Conservation (phyloP, 73 alveolate genomes). For the Tetrahymena elliotti region DNA sequence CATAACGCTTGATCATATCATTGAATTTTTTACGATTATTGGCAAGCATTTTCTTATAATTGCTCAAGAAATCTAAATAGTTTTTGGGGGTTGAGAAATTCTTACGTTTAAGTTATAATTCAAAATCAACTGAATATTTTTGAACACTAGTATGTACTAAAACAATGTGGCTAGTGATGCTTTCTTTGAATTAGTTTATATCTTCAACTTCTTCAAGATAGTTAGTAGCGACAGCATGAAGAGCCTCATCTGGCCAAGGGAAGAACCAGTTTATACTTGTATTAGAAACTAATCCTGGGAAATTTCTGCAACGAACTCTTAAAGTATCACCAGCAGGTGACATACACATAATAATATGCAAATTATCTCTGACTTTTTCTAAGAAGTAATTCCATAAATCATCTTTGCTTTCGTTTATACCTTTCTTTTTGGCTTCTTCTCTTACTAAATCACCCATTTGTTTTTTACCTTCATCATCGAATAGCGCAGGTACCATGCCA, state of each 20-base stretch:
- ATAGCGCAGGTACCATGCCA: conserved; percentile 98
- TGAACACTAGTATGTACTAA: conserved; percentile 77
- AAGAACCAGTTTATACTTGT: conserved; percentile 92
- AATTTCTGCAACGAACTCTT: conserved; percentile 93
- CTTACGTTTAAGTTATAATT: conserved; percentile 81
- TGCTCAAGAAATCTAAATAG: conserved; percentile 89
- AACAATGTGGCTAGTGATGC: conserved; percentile 82
- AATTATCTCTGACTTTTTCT: conserved; percentile 81
- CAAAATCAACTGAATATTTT: conserved; percentile 84
- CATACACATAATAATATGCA: conserved; percentile 96
- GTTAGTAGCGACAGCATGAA: conserved; percentile 86
- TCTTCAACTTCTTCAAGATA: conserved; percentile 78
- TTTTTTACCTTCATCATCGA: conserved; percentile 96
- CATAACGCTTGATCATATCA: conserved; percentile 73
- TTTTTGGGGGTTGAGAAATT: conserved; percentile 98
- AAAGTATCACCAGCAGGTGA: conserved; percentile 96
- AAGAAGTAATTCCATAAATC: conserved; percentile 89
- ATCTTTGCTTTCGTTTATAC: conserved; percentile 89
- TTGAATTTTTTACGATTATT: conserved; percentile 69
- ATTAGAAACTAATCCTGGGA: conserved; percentile 95
- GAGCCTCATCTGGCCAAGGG: conserved; percentile 98
- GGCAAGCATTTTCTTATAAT: conserved; percentile 66
- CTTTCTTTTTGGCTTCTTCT: conserved; percentile 83
- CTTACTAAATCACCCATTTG: conserved; percentile 76
- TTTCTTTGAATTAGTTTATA: conserved; percentile 60